A percentile compares a stretch with the other conserved stretches of the same genome.
Conservation (phyloP, 1,284 basidiomycete species). For the Hortiboletus rubellus region DNA sequence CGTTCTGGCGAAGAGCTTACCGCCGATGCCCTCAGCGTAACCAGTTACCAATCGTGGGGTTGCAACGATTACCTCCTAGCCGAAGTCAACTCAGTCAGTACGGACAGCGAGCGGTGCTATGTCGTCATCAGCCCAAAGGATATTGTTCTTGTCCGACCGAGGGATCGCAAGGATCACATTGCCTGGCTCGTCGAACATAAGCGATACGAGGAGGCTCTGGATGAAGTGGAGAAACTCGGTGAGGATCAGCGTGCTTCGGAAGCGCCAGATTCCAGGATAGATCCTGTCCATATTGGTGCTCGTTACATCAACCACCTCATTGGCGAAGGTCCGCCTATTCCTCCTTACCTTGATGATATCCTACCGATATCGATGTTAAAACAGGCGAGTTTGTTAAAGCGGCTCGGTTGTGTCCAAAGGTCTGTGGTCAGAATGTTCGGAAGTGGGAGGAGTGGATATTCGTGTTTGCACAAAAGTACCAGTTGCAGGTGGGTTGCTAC, state of each 20-base stretch:
- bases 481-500: conserved; percentile 62
- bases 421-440: conserved; percentile 76
- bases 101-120: conserved; percentile 51
- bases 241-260: conserved; percentile 28
- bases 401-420: conserved; percentile 83
- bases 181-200: conserved; percentile 88
- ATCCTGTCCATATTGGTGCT: conserved; percentile 77
- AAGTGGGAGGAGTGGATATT: conserved; percentile 98
- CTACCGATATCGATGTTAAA: conserved; percentile 1
- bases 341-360: neutral
- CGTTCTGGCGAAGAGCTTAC: conserved; percentile 87
- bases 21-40: conserved; percentile 81
- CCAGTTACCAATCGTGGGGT: conserved; percentile 79
- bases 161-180: conserved; percentile 90
- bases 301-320: conserved; percentile 84
- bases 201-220: conserved; percentile 88
- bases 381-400: conserved; percentile 81
- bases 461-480: conserved; percentile 80
- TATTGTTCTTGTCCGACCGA: conserved; percentile 80
- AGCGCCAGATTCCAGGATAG: conserved; percentile 42
- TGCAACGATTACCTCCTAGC: conserved; percentile 91
- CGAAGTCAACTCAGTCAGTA: conserved; percentile 38
- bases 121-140: conserved; percentile 87
- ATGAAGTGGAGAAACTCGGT: conserved; percentile 70
- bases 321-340: conserved; percentile 56